phyloP scores from a whole-genome alignment of 2,329 filamentous ascomycete species.

The Fusarium sp. region DNA sequence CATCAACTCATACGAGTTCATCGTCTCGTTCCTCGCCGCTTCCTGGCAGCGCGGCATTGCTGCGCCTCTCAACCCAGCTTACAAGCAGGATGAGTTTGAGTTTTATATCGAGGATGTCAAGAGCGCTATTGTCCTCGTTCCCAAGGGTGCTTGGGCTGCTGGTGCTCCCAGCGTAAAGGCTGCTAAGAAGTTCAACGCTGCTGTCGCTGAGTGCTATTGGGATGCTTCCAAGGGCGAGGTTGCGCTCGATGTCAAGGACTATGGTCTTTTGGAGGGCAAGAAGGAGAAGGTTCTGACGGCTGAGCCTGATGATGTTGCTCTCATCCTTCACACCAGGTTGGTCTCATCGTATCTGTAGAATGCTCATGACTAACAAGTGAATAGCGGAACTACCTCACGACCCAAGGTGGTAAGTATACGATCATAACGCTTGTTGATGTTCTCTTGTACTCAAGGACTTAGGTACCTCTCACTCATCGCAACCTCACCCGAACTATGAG shows the following conservation, averaged over 20 bases:
- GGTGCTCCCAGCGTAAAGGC: constrained; percentile 81
- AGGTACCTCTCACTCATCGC: constrained; percentile 83
- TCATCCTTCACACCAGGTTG: constrained; percentile 83
- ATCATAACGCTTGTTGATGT: not conserved
- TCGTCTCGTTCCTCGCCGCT: constrained; percentile 87
- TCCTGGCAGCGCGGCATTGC: constrained; percentile 89
- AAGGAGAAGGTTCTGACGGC: constrained; percentile 62
- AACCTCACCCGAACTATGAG: constrained; percentile 88
- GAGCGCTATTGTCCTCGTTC: constrained; percentile 83
- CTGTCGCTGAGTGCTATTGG: constrained; percentile 91
- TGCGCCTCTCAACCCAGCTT: constrained; percentile 88
- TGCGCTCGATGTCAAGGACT: constrained; percentile 83
- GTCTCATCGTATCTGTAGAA: constrained; percentile 19
- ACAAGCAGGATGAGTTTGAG: constrained; percentile 92
- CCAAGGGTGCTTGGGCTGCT: constrained; percentile 76
- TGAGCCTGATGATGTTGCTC: constrained; percentile 82
- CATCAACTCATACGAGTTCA: constrained; percentile 89
- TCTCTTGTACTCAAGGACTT: constrained; percentile 25
- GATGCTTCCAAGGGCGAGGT: constrained; percentile 76
- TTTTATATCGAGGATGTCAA: constrained; percentile 93
- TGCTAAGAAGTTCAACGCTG: constrained; percentile 83
- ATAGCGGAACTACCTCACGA: constrained; percentile 82
- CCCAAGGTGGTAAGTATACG: constrained; percentile 79
- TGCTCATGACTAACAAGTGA: constrained; percentile 43
- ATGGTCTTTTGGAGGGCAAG: constrained; percentile 73